phyloP scores from a whole-genome alignment of 2,329 filamentous ascomycete genomes.

The Arthroderma uncinatum region DNA sequence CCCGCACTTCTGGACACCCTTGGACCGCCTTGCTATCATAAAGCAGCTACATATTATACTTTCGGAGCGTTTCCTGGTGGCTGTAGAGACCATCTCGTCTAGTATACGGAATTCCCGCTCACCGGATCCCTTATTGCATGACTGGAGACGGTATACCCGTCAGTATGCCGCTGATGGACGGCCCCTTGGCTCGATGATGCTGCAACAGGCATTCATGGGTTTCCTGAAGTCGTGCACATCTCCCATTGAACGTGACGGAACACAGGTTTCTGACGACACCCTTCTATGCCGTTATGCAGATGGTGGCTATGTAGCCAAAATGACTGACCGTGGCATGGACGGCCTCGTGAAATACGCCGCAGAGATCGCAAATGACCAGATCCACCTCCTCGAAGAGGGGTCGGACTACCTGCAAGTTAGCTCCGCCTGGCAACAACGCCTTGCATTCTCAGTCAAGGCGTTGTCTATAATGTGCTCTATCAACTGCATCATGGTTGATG shows the following conservation, averaged over 20 bases:
- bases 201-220: slow-evolving; percentile 80
- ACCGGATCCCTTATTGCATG: slow-evolving; percentile 54
- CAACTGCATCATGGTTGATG: slow-evolving; percentile 72
- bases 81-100: slow-evolving; percentile 80
- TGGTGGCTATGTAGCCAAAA: slow-evolving; percentile 40
- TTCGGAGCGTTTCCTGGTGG: slow-evolving; percentile 72
- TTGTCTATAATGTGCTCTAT: slow-evolving; percentile 71
- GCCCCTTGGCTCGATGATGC: slow-evolving; percentile 78
- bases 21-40: slow-evolving; percentile 62
- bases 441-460: slow-evolving; percentile 78
- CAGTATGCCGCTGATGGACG: slow-evolving; percentile 70
- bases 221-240: slow-evolving; percentile 70
- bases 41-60: slow-evolving; percentile 61
- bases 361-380: slow-evolving; percentile 65
- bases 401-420: slow-evolving; percentile 82
- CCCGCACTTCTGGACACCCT: slow-evolving; percentile 67
- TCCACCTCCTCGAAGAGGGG: slow-evolving; percentile 75
- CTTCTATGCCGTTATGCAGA: slow-evolving; percentile 64
- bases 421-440: slow-evolving; percentile 71
- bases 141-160: slow-evolving; percentile 79
- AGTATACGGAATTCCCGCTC: slow-evolving; percentile 71
- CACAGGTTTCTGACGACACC: slow-evolving; percentile 49
- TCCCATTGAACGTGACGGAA: slow-evolving; percentile 54
- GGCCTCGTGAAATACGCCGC: slow-evolving; percentile 49
- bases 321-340: slow-evolving; percentile 17